Evolutionary conservation across 306 rosid species (phyloP), one percentile per base, ranked within the genome.

Genomic region (Arachis hypogaea): DNA sequence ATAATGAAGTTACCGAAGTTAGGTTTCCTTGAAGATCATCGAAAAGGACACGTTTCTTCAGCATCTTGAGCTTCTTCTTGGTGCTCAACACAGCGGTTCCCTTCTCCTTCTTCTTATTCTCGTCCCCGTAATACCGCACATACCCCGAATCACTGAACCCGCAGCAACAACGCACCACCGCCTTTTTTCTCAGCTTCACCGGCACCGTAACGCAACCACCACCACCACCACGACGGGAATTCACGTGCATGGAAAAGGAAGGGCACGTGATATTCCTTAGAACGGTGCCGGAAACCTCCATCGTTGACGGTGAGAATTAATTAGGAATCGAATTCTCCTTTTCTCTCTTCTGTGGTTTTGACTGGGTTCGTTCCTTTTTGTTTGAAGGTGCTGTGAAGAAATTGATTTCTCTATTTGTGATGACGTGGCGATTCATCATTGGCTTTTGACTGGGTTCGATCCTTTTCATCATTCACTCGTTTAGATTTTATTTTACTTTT

Each of bases 241-340:
- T 6, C 73, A 69, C 70, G 68, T 45, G 73, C 63, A 78, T 76
- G 57, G 77, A 29, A 14, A 71, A 0, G 55, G 11, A 4, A 58
- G 47, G 14, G 11, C 11, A 9, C 47, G 28, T 47, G 1, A 79
- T 55, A 12, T 72, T 86, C 28, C 87, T 82, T 68, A 86, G 74
- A 78, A 86, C 83, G 60, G 83, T 69, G 65, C 96, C 92, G 63
- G 91, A 86, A 29, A 82, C 85, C 78, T 90, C 98, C 98, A 89
- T 89, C 33, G 66, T 42, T 69, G 51, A 62, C 38, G 54, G 28
- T 1, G 1, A n/a, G 16, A 72, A 60, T 2, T 2, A 33, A 33
- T 33, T 33, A 2, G 38, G 38, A 33, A 22, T 22, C 28, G 28
- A 22, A 22, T 22, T 22, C 28, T 22, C 28, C 28, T 22, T 22